Evolutionary conservation across 495 filamentous ascomycete species (phyloP).

Genomic region (Hyaloscypha bicolor): DNA sequence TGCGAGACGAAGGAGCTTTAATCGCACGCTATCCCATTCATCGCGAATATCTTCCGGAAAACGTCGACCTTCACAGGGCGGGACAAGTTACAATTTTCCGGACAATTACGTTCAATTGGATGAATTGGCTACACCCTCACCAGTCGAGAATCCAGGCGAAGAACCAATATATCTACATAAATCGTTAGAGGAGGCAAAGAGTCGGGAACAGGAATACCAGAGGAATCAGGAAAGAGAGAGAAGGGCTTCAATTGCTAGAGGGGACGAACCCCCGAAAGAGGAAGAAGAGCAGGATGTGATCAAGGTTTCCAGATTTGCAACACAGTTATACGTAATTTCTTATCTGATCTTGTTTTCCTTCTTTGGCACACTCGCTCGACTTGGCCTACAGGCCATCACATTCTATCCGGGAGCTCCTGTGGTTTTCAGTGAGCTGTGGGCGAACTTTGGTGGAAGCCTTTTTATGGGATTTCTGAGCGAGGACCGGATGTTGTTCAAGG

Average conservation of each 20-base stretch:
- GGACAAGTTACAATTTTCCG: constrained; percentile 44
- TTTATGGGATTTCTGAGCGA: constrained; percentile 86
- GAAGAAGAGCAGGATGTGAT: constrained; percentile 8
- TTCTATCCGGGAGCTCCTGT: constrained; percentile 79
- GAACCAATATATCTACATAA: constrained; percentile 34
- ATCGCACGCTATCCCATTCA: constrained; percentile 5
- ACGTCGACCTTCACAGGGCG: constrained; percentile 20
- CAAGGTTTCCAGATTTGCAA: constrained; percentile 55
- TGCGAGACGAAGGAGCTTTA: constrained; percentile 4
- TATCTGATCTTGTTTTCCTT: constrained; percentile 89
- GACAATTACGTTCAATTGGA: constrained; percentile 50
- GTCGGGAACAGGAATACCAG: constrained; percentile 31
- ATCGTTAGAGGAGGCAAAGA: constrained; percentile 28
- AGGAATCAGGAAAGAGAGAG: constrained; percentile 21
- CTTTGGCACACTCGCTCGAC: constrained; percentile 79
- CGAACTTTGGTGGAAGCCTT: constrained; percentile 83
- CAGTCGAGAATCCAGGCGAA: constrained; percentile 48
- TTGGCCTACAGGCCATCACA: constrained; percentile 82
- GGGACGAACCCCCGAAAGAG: constrained; percentile 10
- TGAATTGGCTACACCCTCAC: constrained; percentile 47
- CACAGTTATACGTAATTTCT: constrained; percentile 74
- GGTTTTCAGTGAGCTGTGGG: constrained; percentile 78
- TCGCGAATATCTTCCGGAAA: constrained; percentile 17
- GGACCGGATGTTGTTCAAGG: constrained; percentile 74
- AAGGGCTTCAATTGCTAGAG: constrained; percentile 24